A percentile compares a stretch with the other conserved stretches of the same genome.
phyloP scores from a whole-genome alignment of 1,284 basidiomycete genomes.

The Ustilago nuda region DNA sequence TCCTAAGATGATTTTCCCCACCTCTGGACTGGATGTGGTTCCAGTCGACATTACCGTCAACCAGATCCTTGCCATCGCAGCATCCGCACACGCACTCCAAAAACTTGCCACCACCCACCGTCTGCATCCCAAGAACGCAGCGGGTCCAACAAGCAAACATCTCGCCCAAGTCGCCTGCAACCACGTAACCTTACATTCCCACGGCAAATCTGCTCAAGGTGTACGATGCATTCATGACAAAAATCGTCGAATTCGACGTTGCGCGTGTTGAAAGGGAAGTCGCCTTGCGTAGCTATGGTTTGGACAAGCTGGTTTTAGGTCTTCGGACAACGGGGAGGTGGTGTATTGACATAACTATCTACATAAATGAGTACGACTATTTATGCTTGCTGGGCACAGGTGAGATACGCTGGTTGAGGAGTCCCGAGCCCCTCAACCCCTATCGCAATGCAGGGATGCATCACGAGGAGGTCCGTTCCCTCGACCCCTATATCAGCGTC shows the following conservation, averaged over 20 bases:
- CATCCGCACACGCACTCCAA: conserved; percentile 42
- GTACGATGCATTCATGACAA: conserved; percentile 43
- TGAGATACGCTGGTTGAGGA: no score
- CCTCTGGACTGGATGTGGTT: conserved; percentile 47
- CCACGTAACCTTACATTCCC: conserved; percentile 52
- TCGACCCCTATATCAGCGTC: no score
- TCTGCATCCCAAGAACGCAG: conserved; percentile 47
- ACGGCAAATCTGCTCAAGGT: conserved; percentile 44
- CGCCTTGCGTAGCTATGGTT: no score
- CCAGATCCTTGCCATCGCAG: conserved; percentile 49
- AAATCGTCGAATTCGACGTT: conserved; percentile 48
- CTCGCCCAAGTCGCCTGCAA: conserved; percentile 47
- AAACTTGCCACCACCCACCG: conserved; percentile 42
- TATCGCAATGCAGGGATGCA: no score
- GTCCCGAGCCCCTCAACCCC: no score
- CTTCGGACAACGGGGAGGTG: no score
- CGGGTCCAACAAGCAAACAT: conserved; percentile 33
- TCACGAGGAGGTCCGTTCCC: no score
- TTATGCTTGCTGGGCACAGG: no score
- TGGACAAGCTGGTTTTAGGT: no score
- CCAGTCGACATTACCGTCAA: conserved; percentile 51
- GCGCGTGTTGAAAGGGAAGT: neutral
- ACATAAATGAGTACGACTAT: no score
- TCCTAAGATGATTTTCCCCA: conserved; percentile 33
- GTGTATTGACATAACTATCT: no score